Conservation (phyloP, 2,329 filamentous ascomycete genomes). For the Exophiala mesophila region DNA sequence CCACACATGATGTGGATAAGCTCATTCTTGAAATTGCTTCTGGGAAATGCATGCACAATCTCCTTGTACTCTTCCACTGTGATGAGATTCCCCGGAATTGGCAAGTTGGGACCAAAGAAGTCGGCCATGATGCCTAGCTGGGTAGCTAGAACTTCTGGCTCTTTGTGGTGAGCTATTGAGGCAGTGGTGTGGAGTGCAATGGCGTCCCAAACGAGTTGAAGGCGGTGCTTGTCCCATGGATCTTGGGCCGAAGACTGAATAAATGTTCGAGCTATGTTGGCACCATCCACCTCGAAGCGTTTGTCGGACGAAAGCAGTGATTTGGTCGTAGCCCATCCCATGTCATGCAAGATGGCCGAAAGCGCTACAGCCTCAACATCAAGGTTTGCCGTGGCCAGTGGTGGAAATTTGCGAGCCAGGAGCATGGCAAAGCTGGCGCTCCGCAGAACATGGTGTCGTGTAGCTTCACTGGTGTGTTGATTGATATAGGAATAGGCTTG, state of each 20-base stretch:
- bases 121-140: slow-evolving; percentile 21
- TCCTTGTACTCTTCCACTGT: slow-evolving; percentile 32
- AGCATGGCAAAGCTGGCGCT: slow-evolving; percentile 35
- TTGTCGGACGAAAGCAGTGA: slow-evolving; percentile 40
- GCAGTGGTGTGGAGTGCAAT: slow-evolving; percentile 39
- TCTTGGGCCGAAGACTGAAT: slow-evolving; percentile 9
- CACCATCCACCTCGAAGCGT: slow-evolving; percentile 50
- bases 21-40: slow-evolving; percentile 32
- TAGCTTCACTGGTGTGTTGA: slow-evolving; percentile 12
- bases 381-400: slow-evolving; percentile 20
- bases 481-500: slow-evolving; percentile 14
- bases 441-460: slow-evolving; percentile 19
- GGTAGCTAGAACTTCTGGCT: slow-evolving; percentile 23
- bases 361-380: slow-evolving; percentile 25
- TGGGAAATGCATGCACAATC: slow-evolving; percentile 31
- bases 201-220: slow-evolving; percentile 47
- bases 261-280: slow-evolving; percentile 42
- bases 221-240: slow-evolving; percentile 37
- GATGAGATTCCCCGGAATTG: slow-evolving; percentile 19
- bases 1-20: slow-evolving; percentile 32
- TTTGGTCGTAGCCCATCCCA: slow-evolving; percentile 36
- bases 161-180: slow-evolving; percentile 25
- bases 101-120: slow-evolving; percentile 23
- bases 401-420: slow-evolving; percentile 29
- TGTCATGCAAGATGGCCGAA: slow-evolving; percentile 25